Percentiles rank a stretch among this genome's conserved stretches.
Conservation (phyloP, 495 filamentous ascomycete genomes). For the Aspergillus baeticus region DNA sequence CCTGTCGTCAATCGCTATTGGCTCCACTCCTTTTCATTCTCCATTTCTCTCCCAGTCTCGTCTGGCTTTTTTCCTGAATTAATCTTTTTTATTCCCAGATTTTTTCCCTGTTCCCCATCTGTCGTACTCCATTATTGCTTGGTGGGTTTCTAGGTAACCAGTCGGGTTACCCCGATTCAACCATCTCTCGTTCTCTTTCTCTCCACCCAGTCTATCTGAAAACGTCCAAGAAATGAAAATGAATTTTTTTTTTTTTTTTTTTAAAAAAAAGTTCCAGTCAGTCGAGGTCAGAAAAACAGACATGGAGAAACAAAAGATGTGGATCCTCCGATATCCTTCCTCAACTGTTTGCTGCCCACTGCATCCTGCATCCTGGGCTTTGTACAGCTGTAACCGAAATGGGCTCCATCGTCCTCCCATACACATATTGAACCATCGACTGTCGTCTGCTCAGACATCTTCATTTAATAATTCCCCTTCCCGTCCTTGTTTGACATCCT, state of each 20-base stretch:
- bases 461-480: slow-evolving; percentile 41
- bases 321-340: slow-evolving; percentile 19
- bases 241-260: neutral
- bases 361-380: slow-evolving; percentile 32
- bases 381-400: slow-evolving; percentile 48
- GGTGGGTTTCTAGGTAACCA: slow-evolving; percentile 18
- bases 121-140: slow-evolving; percentile 17
- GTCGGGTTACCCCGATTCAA: slow-evolving; percentile 35
- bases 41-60: slow-evolving; percentile 20
- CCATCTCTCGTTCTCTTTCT: slow-evolving; percentile 21
- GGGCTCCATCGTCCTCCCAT: slow-evolving; percentile 24
- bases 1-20: slow-evolving; percentile 23
- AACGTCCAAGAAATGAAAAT: slow-evolving; percentile 23
- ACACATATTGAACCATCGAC: slow-evolving; percentile 36
- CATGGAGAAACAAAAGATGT: slow-evolving; percentile 12
- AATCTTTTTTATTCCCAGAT: slow-evolving; percentile 12
- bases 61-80: slow-evolving; percentile 8
- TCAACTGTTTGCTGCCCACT: slow-evolving; percentile 41
- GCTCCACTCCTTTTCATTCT: slow-evolving; percentile 31
- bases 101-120: slow-evolving; percentile 10
- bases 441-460: slow-evolving; percentile 40
- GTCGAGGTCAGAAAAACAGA: slow-evolving; percentile 14
- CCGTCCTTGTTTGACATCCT: slow-evolving; percentile 25
- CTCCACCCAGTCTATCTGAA: slow-evolving; percentile 20
- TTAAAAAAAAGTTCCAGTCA: slow-evolving; percentile 16